Evolutionary conservation across 1,284 basidiomycete species (phyloP), one percentile per base, ranked within the genome.

Genomic region (Entoloma clypeatum): DNA sequence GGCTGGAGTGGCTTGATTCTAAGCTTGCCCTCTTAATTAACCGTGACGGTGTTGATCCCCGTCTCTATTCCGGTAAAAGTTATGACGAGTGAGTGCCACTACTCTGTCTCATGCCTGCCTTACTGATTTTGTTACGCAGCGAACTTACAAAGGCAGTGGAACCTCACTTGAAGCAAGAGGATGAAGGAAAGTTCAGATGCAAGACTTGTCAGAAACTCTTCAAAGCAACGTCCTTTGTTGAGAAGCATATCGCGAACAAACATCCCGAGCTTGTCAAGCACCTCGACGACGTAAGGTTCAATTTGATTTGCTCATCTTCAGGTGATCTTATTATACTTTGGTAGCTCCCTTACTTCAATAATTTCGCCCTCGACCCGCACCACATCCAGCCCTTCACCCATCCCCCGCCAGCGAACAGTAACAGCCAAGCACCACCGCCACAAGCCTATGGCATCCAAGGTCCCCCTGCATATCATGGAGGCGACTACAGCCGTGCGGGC

Each of bases 131-230:
- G 48, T 36, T 44, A n/a, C n/a, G 5, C 55, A 93, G 91, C 55
- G 92, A 94, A 61, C 69, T 93, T 30, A 74, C 78, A 40, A 89
- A 82, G 57, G 78, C 79, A 17, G 81, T 81, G 16, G 86, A 86
- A 47, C 81, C 79, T 2, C 74, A 77, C 59, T 79, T 96, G 60
- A 94, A 93, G 65, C 87, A 93, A 61, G 94, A 97, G 64, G 93
- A 94, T 49, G 88, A 92, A 63, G 88, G 86, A 55, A 96, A 95
- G 61, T 96, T 90, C 69, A 77, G 94, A 51, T 97, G 93, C 71
- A 93, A 91, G 69, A 86, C 84, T 36, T 97, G 93, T 63, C 81
- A 82, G 63, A 97, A 97, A 69, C 72, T 97, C 11, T 97, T 97
- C 80, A 93, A 92, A 60, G 94, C 92, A 4, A 86, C 89, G 16